These are phyloP conservation scores for Xylaria cubensis DNA, from an alignment of 495 filamentous ascomycete genomes.

Conservation along the genomic window DNA sequence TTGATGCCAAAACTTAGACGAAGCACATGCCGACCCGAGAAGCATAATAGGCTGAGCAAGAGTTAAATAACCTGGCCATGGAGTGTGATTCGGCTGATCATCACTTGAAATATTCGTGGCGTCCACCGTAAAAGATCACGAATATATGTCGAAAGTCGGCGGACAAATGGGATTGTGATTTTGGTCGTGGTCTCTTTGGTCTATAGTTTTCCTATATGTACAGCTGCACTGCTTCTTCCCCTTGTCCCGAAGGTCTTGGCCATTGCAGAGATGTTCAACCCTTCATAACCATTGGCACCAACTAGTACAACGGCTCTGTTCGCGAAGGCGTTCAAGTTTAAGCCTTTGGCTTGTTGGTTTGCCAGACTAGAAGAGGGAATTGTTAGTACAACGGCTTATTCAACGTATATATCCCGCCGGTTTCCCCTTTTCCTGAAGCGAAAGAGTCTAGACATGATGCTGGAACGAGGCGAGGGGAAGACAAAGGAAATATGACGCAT, in stretches of 20 bases:
- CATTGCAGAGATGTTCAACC: not conserved
- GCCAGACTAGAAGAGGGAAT: constrained; percentile 67
- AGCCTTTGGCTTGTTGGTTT: constrained; percentile 73
- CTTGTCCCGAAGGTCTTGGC: not conserved
- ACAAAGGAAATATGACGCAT: constrained; percentile 49
- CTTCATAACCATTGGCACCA: not conserved
- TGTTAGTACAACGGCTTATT: not conserved
- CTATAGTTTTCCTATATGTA: constrained; percentile 41
- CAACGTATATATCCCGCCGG: not conserved
- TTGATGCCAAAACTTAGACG: not conserved
- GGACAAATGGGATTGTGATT: constrained; percentile 28
- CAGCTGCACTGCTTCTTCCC: constrained; percentile 23
- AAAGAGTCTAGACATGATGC: not conserved
- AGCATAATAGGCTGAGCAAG: not conserved
- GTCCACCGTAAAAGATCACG: not conserved
- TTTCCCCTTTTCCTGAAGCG: not conserved
- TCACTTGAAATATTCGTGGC: not conserved
- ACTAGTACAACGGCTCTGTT: not conserved
- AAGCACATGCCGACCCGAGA: not conserved
- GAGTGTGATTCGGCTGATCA: not conserved
- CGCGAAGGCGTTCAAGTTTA: constrained; percentile 43
- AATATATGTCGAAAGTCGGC: not conserved
- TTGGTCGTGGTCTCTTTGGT: constrained; percentile 32
- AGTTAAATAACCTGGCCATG: not conserved
- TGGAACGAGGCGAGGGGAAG: not conserved